phyloP scores from a whole-genome alignment of 768 basidiomycete genomes.

The Myochromella boudieri region DNA sequence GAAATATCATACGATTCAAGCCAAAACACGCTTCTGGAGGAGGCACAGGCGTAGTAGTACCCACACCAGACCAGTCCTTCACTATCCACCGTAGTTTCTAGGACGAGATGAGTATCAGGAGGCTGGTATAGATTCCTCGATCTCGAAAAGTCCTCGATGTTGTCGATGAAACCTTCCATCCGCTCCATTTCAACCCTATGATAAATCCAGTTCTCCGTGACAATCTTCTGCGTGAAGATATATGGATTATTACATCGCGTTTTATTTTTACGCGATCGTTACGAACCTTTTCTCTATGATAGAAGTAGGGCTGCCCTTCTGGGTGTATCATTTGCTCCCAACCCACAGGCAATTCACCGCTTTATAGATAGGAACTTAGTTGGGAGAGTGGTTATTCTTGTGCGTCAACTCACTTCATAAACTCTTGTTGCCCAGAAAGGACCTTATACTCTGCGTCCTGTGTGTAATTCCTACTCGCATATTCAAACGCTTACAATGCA shows the following conservation, averaged over 20 bases:
- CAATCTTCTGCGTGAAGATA: slow-evolving; percentile 4
- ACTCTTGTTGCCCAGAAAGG: too few species aligned
- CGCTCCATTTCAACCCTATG: background rate
- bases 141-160: background rate
- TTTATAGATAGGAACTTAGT: background rate
- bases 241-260: background rate
- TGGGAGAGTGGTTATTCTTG: too few species aligned
- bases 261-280: too few species aligned
- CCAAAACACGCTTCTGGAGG: slow-evolving; percentile 5
- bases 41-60: slow-evolving; percentile 5
- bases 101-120: slow-evolving; percentile 3
- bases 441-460: too few species aligned
- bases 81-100: background rate
- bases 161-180: background rate
- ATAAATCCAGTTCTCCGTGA: slow-evolving; percentile 11
- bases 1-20: slow-evolving; percentile 6
- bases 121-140: background rate
- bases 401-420: too few species aligned
- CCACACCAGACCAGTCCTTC: slow-evolving; percentile 5
- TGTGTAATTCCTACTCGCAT: too few species aligned
- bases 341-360: slow-evolving; percentile 1
- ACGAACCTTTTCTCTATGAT: background rate
- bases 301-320: slow-evolving; percentile 15
- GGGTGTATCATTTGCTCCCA: slow-evolving; percentile 13
- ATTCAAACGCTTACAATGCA: too few species aligned